Conservation (phyloP, 2,329 filamentous ascomycete genomes). For the Ceratocystis papillata region DNA sequence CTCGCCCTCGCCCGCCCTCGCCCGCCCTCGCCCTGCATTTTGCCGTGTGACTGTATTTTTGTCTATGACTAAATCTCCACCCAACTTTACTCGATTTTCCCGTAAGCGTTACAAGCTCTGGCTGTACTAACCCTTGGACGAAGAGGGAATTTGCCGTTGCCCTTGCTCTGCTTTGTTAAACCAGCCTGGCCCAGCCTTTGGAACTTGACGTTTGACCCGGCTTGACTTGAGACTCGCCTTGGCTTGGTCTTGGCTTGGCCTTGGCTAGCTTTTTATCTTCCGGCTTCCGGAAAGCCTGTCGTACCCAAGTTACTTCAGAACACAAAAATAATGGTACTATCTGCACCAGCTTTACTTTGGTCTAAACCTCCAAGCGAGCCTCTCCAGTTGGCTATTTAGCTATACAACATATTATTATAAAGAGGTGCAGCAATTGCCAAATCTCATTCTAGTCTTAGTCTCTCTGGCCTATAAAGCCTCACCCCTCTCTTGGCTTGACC, state of each 20-base stretch:
- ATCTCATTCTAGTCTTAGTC: background rate
- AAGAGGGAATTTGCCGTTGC: too few species aligned
- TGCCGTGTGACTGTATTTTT: too few species aligned
- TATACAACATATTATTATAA: background rate
- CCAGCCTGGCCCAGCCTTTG: too few species aligned
- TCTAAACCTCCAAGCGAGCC: background rate
- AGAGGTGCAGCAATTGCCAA: background rate
- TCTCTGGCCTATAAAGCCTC: background rate
- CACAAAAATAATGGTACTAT: background rate
- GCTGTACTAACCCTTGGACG: too few species aligned
- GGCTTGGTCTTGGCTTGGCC: background rate
- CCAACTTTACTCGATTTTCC: too few species aligned
- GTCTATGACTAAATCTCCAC: too few species aligned
- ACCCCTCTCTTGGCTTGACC: background rate
- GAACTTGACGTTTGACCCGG: too few species aligned
- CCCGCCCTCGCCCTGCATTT: too few species aligned
- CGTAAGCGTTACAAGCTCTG: too few species aligned
- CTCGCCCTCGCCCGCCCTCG: too few species aligned
- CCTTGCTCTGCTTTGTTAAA: too few species aligned
- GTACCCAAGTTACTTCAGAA: background rate
- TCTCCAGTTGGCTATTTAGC: background rate
- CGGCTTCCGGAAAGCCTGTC: background rate
- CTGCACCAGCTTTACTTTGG: background rate
- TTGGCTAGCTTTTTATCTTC: constrained; percentile 2
- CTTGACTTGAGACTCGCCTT: background rate